Evolutionary conservation across 805 yeast species (phyloP).

Genomic region (Myxozyma sirexii): DNA sequence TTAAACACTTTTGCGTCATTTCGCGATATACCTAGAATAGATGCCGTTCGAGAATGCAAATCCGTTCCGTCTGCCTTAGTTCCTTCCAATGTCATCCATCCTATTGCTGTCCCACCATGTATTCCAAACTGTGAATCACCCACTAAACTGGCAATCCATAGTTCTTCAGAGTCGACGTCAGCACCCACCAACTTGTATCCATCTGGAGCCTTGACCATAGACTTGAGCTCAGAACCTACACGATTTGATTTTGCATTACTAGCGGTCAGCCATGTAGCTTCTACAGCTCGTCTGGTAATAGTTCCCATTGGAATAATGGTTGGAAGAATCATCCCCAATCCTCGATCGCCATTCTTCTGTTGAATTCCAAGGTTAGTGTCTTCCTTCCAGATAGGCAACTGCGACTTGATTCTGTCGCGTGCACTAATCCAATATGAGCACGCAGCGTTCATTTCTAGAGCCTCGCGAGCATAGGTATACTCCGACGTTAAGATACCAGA

Average conservation of each 20-base stretch:
- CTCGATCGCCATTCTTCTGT: slow-evolving; percentile 33
- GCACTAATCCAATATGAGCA: slow-evolving; percentile 94
- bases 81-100: slow-evolving; percentile 99
- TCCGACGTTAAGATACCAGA: slow-evolving; percentile 71
- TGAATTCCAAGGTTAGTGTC: slow-evolving; percentile 34
- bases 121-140: slow-evolving; percentile 88
- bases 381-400: slow-evolving; percentile 72
- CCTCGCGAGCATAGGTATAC: slow-evolving; percentile 71
- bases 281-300: slow-evolving; percentile 93
- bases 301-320: slow-evolving; percentile 92
- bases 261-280: slow-evolving; percentile 96
- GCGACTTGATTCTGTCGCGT: slow-evolving; percentile 78
- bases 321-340: slow-evolving; percentile 78
- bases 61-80: slow-evolving; percentile 90
- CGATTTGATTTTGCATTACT: slow-evolving; percentile 85
- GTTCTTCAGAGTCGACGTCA: slow-evolving; percentile 96
- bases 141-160: slow-evolving; percentile 95
- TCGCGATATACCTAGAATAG: slow-evolving; percentile 82
- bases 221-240: slow-evolving; percentile 91
- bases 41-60: slow-evolving; percentile 90
- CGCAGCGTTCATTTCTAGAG: slow-evolving; percentile 71
- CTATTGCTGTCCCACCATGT: slow-evolving; percentile 96
- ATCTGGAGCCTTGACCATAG: slow-evolving; percentile 80
- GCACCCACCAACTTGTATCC: slow-evolving; percentile 97
- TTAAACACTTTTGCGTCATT: slow-evolving; percentile 94